phyloP scores from a whole-genome alignment of 805 yeast genomes.

The Starmerella geochares region DNA sequence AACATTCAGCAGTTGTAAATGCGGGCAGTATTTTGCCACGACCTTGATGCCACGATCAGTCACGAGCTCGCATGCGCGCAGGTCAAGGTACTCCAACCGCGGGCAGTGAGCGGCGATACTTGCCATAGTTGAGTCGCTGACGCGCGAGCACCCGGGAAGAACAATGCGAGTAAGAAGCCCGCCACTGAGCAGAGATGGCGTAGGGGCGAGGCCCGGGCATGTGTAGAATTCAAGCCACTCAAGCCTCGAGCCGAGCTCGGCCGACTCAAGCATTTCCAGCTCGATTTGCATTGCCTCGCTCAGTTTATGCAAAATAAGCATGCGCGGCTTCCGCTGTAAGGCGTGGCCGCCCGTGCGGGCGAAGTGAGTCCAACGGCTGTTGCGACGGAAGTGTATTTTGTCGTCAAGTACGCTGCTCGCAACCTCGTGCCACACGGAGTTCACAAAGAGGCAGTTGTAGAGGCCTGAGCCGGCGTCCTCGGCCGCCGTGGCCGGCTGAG shows the following conservation, averaged over 20 bases:
- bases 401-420: constrained; percentile 47
- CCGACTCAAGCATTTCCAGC: constrained; percentile 39
- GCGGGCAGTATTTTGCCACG: constrained; percentile 51
- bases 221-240: constrained; percentile 72
- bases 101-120: constrained; percentile 48
- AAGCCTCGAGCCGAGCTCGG: constrained; percentile 40
- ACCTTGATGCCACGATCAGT: constrained; percentile 65
- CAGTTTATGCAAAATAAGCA: constrained; percentile 59
- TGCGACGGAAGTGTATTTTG: constrained; percentile 46
- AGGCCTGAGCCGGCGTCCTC: constrained; percentile 32
- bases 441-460: constrained; percentile 57
- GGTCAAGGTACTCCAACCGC: constrained; percentile 52
- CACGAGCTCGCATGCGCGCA: constrained; percentile 73
- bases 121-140: constrained; percentile 51
- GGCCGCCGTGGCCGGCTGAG: constrained; percentile 14
- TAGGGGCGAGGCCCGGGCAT: constrained; percentile 63
- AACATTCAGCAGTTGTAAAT: constrained; percentile 53
- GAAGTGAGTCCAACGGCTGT: constrained; percentile 39
- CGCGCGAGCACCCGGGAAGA: constrained; percentile 58
- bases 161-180: constrained; percentile 38
- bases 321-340: constrained; percentile 27
- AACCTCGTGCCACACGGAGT: constrained; percentile 51
- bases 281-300: constrained; percentile 44
- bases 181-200: constrained; percentile 38
- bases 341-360: constrained; percentile 24